phyloP scores from a whole-genome alignment of 2,329 filamentous ascomycete species.

The Colletotrichum simmondsii region DNA sequence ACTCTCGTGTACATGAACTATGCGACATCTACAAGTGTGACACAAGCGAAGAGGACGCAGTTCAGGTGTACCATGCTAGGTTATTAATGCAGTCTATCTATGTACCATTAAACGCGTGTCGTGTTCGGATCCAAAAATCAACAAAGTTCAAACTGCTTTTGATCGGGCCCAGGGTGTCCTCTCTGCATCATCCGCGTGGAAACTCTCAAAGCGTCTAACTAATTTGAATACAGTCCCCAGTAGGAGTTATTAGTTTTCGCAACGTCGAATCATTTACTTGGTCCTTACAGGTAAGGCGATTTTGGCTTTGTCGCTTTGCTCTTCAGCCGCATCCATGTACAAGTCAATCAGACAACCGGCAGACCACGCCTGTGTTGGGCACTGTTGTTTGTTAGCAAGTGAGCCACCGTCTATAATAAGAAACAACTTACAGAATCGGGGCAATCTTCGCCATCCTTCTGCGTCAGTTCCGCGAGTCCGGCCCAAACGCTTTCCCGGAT shows the following conservation, averaged over 20 bases:
- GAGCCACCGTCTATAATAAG: background rate
- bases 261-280: conserved; percentile 20
- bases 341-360: conserved; percentile 94
- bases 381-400: conserved; percentile 59
- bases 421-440: conserved; percentile 79
- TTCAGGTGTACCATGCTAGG: conserved; percentile 36
- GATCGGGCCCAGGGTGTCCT: background rate
- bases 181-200: background rate
- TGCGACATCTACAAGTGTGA: background rate
- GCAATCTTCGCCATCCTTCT: conserved; percentile 87
- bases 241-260: conserved; percentile 6
- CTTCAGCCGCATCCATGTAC: conserved; percentile 86
- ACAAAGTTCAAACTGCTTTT: conserved; percentile 11
- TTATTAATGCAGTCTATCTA: conserved; percentile 30
- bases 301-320: conserved; percentile 48
- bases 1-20: background rate
- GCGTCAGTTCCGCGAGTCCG: conserved; percentile 91
- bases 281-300: conserved; percentile 40
- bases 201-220: conserved; percentile 15
- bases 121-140: background rate
- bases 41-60: conserved; percentile 7
- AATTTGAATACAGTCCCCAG: conserved; percentile 9
- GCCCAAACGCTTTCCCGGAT: conserved; percentile 87
- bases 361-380: conserved; percentile 96
- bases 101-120: conserved; percentile 4